Evolutionary conservation across 352 stramenopile genomes (phyloP), one percentile per base, ranked within the genome.

Genomic region (Pythium folliculosum): DNA sequence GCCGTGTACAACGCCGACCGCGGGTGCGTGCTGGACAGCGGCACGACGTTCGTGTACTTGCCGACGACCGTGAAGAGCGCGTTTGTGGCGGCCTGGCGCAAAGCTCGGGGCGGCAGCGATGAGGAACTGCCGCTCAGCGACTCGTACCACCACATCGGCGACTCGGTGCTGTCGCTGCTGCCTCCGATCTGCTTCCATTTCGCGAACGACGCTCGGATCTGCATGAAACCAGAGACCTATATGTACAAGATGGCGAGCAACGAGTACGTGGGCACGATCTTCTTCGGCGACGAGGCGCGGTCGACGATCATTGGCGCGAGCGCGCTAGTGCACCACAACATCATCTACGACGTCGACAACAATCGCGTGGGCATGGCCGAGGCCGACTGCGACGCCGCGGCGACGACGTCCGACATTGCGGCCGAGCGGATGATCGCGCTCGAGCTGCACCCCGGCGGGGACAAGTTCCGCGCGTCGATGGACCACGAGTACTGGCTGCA

Each of bases 311-410:
- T 95, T 22, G 84, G 86, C 1, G 84, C 86, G 30, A 92, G 78
- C 21, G 78, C 84, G 2, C 58, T 93, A 40, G 72, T 75, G 21
- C 75, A 78, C 48, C 81, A 95, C 74, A 88, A 93, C 49, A 80
- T 94, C 49, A 82, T 95, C 65, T 93, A 93, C 60, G 84, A 93
- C 63, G 72, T 88, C 12, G 83, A 91, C 50, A 91, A 90, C 37
- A 63, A 82, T 30, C 84, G 84, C 22, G 77, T 93, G 5, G 86
- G 83, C 6, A 82, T 95, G 40, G 80, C 77, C 1, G 37, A 68
- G 52, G 86, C 86, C 1, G 72, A 80, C 57, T 94, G 84, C 37
- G 77, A 91, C 35, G 56, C 48, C 22, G 40, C 55, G 3, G 14
- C 23, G 37, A 53, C 35, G 3, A 35, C 14, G 53, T 30, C 54